Evolutionary conservation across 306 rosid species (phyloP).

Genomic region (Urtica urens): DNA sequence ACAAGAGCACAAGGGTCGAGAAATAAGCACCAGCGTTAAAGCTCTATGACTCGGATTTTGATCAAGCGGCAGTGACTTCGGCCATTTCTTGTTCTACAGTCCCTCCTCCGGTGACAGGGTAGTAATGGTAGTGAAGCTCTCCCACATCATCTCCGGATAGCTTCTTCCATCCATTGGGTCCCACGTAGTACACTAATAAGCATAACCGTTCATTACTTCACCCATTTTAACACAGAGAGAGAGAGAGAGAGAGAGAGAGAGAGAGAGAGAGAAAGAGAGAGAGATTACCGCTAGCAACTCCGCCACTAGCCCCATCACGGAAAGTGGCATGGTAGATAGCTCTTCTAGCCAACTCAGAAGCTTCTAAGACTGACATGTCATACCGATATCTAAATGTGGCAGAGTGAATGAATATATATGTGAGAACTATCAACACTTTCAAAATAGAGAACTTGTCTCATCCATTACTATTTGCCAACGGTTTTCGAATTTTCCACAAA

Average conservation of each 20-base stretch:
- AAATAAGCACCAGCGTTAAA: too few relatives aligned
- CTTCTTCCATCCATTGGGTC: slow-evolving; percentile 83
- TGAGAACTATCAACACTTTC: too few relatives aligned
- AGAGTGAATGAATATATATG: background rate
- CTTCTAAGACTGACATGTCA: slow-evolving; percentile 74
- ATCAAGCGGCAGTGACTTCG: slow-evolving; percentile 64
- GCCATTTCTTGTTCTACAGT: slow-evolving; percentile 89
- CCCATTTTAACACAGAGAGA: background rate
- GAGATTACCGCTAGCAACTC: slow-evolving; percentile 76
- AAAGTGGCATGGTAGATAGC: slow-evolving; percentile 93
- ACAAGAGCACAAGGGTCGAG: too few relatives aligned
- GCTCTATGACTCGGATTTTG: too few relatives aligned
- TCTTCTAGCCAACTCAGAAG: slow-evolving; percentile 77
- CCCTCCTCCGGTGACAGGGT: slow-evolving; percentile 58
- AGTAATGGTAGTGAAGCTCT: slow-evolving; percentile 68
- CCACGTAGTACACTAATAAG: slow-evolving; percentile 59
- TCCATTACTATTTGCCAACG: too few relatives aligned
- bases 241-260: background rate
- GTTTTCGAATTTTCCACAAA: background rate
- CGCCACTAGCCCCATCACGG: slow-evolving; percentile 97
- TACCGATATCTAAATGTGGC: slow-evolving; percentile 40
- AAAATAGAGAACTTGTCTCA: too few relatives aligned
- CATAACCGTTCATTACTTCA: background rate
- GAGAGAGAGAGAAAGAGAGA: background rate
- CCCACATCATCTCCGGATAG: slow-evolving; percentile 86